Evolutionary conservation across 1,284 basidiomycete species (phyloP).

Genomic region (Tilletia setariae): DNA sequence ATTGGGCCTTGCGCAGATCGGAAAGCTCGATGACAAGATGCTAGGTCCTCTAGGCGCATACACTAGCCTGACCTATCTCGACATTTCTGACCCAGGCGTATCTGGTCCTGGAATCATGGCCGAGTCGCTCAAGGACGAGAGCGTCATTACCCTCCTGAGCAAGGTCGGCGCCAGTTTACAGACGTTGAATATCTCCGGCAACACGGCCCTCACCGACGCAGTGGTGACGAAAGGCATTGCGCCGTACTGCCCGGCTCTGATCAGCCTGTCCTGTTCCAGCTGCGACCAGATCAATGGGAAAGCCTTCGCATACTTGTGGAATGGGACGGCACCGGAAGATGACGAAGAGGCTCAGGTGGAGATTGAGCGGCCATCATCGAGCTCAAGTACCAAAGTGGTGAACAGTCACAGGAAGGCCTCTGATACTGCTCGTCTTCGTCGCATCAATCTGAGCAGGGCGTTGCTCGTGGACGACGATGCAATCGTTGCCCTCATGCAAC

Average conservation of each 20-base stretch:
- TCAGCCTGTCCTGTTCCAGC: conserved; percentile 63
- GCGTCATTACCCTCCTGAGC: conserved; percentile 63
- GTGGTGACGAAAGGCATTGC: conserved; percentile 67
- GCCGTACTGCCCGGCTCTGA: conserved; percentile 61
- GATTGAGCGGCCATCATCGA: not conserved
- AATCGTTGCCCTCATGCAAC: conserved; percentile 66
- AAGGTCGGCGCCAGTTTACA: conserved; percentile 61
- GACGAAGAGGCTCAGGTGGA: not conserved
- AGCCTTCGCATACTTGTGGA: conserved; percentile 31
- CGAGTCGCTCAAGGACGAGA: conserved; percentile 61
- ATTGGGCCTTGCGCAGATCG: conserved; percentile 76
- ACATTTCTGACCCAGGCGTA: conserved; percentile 63
- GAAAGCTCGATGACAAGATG: conserved; percentile 57
- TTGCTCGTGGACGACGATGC: conserved; percentile 62
- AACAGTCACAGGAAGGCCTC: conserved; percentile 45
- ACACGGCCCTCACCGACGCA: conserved; percentile 62
- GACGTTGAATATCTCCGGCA: conserved; percentile 65
- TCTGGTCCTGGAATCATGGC: conserved; percentile 53
- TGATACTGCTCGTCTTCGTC: conserved; percentile 23
- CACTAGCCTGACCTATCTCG: conserved; percentile 60
- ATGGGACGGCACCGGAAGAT: not conserved
- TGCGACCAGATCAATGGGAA: conserved; percentile 60
- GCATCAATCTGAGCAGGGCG: conserved; percentile 49
- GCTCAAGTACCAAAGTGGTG: not conserved
- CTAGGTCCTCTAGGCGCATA: conserved; percentile 54